Evolutionary conservation across 75 land plant species (phyloP), one percentile per base, ranked within the genome.

Genomic region (Pinus tabuliformis): DNA sequence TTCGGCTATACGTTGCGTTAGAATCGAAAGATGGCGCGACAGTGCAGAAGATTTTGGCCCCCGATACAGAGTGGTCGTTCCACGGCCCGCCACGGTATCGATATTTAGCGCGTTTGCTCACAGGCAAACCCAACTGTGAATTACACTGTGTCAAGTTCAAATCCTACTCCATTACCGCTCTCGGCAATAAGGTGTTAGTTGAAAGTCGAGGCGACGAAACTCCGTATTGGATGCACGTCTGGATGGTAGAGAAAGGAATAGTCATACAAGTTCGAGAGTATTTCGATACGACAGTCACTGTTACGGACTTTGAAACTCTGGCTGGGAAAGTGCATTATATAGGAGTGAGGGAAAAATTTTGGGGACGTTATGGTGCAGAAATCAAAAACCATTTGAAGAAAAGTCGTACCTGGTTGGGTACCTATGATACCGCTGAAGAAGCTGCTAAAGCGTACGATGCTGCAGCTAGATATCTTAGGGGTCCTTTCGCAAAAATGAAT

Each of bases 1-100:
- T 17, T 59, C 84, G 78, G 77, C 81, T 90, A 14, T 90, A 90
- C 78, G 88, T 81, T 15, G 92, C 92, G 72, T 56, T 90, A 58
- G 80, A 54, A 75, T 1, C 57, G 16, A 81, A 88, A 6, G 82
- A 88, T 88, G 90, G 68, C 5, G 76, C 63, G 58, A 75, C 78
- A 5, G 87, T 86, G 65, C 86, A 78, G 79, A 70, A 71, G 24
- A 77, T 88, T 6, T 76, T 91, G 62, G 83, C 85, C 4, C 4
- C 88, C 1, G 90, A 91, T 70, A 81, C 93, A 63, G 99, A 96
- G 90, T 96, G 99, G 96, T 88, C 90, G 90, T 93, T 96, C 86
- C 97, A 93, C 57, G 99, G 99, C 33, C 99, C 99, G 0, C 96
- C 92, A 15, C 14, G 83, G 20, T 79, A 80, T 81, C 94, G 93